A percentile compares a stretch with the other conserved stretches of the same genome.
Evolutionary conservation across 1,139 yeast genomes (phyloP).

Genomic region (Suhomyces yuchorum): DNA sequence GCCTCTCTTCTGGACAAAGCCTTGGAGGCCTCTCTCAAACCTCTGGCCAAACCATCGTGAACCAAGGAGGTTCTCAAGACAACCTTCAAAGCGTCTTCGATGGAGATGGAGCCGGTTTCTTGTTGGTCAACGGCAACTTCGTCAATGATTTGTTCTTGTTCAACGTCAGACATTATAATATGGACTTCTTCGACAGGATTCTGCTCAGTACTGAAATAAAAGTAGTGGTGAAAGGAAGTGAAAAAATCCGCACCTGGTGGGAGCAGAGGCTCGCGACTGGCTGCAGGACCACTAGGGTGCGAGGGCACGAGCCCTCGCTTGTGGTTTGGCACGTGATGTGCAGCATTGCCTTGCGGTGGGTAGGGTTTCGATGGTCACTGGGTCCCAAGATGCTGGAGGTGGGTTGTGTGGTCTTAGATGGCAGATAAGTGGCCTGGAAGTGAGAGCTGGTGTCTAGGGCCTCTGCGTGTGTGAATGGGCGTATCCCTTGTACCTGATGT

Average conservation of each 20-base stretch:
- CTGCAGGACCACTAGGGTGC: background rate
- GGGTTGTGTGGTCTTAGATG: no score
- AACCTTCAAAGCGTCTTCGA: slow-evolving; percentile 98
- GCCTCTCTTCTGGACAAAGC: slow-evolving; percentile 98
- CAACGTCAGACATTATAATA: slow-evolving; percentile 76
- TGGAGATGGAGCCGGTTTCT: slow-evolving; percentile 85
- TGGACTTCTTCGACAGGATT: slow-evolving; percentile 87
- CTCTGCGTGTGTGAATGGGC: no score
- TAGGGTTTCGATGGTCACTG: no score
- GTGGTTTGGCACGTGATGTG: slow-evolving; percentile 5
- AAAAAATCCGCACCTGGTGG: slow-evolving; percentile 2
- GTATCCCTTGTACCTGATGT: no score
- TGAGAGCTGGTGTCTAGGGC: no score
- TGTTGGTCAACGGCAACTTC: slow-evolving; percentile 84
- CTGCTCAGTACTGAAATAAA: slow-evolving; percentile 72
- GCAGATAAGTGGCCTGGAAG: no score
- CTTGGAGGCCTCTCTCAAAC: slow-evolving; percentile 99
- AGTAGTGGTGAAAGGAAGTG: slow-evolving; percentile 10
- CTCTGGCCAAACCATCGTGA: slow-evolving; percentile 99
- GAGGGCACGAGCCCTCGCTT: slow-evolving; percentile 11
- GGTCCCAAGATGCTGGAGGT: no score
- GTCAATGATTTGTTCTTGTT: slow-evolving; percentile 83
- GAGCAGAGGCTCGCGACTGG: background rate
- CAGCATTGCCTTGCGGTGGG: no score
- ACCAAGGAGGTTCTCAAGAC: slow-evolving; percentile 97